Evolutionary conservation across 306 rosid species (phyloP).

Genomic region (Coriaria nepalensis): DNA sequence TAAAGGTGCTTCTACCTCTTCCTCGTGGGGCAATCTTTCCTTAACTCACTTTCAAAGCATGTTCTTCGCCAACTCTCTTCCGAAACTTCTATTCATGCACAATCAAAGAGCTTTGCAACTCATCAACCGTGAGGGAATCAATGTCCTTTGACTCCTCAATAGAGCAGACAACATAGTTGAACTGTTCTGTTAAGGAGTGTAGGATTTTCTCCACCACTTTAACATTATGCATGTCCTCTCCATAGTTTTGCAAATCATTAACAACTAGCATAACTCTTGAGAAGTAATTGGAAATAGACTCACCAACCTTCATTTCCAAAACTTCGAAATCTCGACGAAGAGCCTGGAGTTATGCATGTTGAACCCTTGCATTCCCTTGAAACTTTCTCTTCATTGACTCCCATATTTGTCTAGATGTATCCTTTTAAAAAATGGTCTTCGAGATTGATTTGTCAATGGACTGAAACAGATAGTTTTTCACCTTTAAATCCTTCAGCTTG

Average conservation of each 20-base stretch:
- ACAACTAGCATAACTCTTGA: neutral
- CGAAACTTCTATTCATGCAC: too few relatives aligned
- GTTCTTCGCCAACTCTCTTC: neutral
- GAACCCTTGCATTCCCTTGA: neutral
- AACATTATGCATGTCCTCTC: neutral
- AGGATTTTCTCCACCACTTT: neutral
- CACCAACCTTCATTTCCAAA: slow-evolving; percentile 2
- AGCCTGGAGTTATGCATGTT: neutral
- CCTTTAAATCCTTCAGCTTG: neutral
- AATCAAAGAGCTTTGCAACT: neutral
- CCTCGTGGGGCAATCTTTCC: neutral
- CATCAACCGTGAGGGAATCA: neutral
- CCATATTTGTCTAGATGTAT: neutral
- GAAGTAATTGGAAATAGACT: neutral
- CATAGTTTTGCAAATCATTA: neutral
- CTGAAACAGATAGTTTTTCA: neutral
- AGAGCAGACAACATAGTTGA: neutral
- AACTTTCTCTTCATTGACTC: slow-evolving; percentile 1
- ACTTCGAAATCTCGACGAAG: slow-evolving; percentile 3
- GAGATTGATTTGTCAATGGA: neutral
- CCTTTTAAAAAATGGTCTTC: neutral
- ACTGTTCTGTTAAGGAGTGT: neutral
- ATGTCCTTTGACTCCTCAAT: neutral
- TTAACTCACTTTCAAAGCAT: neutral
- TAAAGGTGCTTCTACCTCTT: neutral